phyloP scores from a whole-genome alignment of 306 rosid genomes.

The Pachyrhizus erosus region DNA sequence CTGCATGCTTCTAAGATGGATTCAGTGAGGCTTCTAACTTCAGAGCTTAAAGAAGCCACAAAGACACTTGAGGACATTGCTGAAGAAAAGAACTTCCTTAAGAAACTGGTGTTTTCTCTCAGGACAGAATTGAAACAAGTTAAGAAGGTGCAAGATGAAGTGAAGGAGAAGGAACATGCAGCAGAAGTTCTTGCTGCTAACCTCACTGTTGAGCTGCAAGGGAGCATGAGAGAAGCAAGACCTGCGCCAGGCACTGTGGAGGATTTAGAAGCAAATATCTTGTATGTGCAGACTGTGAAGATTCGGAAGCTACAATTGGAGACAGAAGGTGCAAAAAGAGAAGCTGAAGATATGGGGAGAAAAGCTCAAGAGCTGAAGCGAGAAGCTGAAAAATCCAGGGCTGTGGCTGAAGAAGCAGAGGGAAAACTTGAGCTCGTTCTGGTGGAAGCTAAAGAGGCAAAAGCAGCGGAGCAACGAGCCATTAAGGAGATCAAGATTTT shows the following conservation, averaged over 20 bases:
- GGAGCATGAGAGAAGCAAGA: conserved; percentile 30
- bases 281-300: conserved; percentile 41
- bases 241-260: conserved; percentile 27
- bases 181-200: conserved; percentile 49
- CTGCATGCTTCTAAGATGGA: conserved; percentile 76
- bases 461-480: conserved; percentile 64
- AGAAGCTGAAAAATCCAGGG: conserved; percentile 55
- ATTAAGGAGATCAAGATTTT: conserved; percentile 58
- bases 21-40: conserved; percentile 51
- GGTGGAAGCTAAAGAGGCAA: conserved; percentile 66
- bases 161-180: conserved; percentile 48
- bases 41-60: conserved; percentile 75
- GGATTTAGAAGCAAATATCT: conserved; percentile 31
- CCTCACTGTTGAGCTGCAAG: conserved; percentile 42
- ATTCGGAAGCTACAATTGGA: conserved; percentile 52
- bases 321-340: conserved; percentile 53
- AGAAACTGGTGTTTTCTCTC: conserved; percentile 54
- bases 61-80: conserved; percentile 59
- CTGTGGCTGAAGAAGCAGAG: conserved; percentile 55
- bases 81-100: conserved; percentile 68
- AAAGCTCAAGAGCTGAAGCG: conserved; percentile 52
- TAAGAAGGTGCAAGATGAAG: conserved; percentile 51
- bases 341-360: conserved; percentile 62
- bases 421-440: conserved; percentile 50
- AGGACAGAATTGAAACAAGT: conserved; percentile 61